A percentile compares a stretch with the other conserved stretches of the same genome.
These are phyloP conservation scores for Botrytis paeoniae DNA, from an alignment of 2,329 filamentous ascomycete species.

Conservation along the genomic window DNA sequence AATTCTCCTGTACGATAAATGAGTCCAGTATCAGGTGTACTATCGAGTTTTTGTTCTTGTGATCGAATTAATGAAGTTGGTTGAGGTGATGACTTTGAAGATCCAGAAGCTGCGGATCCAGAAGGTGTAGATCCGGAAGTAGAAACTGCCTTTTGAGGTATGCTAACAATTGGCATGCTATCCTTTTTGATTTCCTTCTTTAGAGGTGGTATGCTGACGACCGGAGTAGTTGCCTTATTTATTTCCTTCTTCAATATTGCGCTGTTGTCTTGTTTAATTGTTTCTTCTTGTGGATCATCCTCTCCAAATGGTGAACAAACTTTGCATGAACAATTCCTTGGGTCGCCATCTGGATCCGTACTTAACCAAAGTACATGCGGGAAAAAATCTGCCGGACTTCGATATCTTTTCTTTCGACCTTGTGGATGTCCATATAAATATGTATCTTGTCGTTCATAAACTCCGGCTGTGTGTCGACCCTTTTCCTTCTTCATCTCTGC, in stretches of 20 bases:
- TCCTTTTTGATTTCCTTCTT: constrained; percentile 24
- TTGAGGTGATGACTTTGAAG: constrained; percentile 21
- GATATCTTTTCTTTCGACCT: constrained; percentile 54
- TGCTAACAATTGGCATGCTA: constrained; percentile 1
- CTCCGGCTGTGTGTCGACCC: constrained; percentile 43
- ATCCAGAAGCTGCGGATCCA: not conserved
- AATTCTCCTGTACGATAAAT: constrained; percentile 54
- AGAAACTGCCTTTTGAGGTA: constrained; percentile 4
- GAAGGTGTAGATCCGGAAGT: not conserved
- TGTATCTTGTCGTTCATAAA: constrained; percentile 54
- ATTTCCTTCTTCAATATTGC: constrained; percentile 24
- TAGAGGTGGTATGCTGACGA: not conserved
- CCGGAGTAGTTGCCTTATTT: constrained; percentile 10
- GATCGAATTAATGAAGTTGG: constrained; percentile 15
- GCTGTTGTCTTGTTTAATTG: constrained; percentile 23
- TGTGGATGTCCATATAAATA: constrained; percentile 59
- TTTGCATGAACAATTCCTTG: constrained; percentile 54
- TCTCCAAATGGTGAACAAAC: constrained; percentile 53
- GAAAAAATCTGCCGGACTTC: constrained; percentile 58
- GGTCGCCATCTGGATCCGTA: constrained; percentile 50
- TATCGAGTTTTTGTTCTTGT: constrained; percentile 50
- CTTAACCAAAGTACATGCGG: constrained; percentile 57
- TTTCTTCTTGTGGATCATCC: constrained; percentile 39
- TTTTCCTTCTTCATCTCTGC: constrained; percentile 42
- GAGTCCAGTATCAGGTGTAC: constrained; percentile 45